phyloP scores from a whole-genome alignment of 352 stramenopile genomes.

The Phytophthora kernoviae region DNA sequence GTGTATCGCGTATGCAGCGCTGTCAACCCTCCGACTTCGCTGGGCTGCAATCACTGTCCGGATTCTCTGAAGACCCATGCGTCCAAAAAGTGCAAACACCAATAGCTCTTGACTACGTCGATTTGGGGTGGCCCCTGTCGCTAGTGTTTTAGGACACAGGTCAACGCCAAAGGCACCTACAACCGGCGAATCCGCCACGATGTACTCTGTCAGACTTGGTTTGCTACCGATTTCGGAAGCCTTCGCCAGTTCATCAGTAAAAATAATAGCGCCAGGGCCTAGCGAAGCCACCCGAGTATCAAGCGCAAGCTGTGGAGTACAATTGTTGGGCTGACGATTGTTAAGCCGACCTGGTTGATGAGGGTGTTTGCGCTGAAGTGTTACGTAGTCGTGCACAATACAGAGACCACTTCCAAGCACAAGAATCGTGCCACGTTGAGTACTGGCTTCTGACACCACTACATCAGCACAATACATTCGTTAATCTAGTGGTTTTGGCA shows the following conservation, averaged over 20 bases:
- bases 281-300: conserved; percentile 49
- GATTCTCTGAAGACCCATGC: conserved; percentile 33
- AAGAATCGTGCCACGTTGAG: conserved; percentile 31
- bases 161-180: conserved; percentile 38
- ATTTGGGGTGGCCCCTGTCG: not conserved
- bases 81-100: conserved; percentile 34
- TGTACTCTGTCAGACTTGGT: conserved; percentile 32
- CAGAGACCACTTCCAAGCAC: conserved; percentile 45
- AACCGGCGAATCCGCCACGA: conserved; percentile 44
- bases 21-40: conserved; percentile 31
- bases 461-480: not conserved
- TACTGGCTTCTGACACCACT: conserved; percentile 42
- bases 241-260: conserved; percentile 23
- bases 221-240: not conserved
- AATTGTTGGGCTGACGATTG: conserved; percentile 3
- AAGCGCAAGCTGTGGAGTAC: conserved; percentile 28
- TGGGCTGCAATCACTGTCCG: conserved; percentile 32
- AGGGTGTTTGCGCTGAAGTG: conserved; percentile 25
- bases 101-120: conserved; percentile 33
- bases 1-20: conserved; percentile 29
- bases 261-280: conserved; percentile 40
- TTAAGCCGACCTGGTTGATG: not conserved
- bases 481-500: no score
- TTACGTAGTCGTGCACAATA: conserved; percentile 51
- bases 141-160: conserved; percentile 21